Base-by-base conservation (phyloP, 2,329 filamentous ascomycete genomes). In the Aureobasidium sp. region DNA sequence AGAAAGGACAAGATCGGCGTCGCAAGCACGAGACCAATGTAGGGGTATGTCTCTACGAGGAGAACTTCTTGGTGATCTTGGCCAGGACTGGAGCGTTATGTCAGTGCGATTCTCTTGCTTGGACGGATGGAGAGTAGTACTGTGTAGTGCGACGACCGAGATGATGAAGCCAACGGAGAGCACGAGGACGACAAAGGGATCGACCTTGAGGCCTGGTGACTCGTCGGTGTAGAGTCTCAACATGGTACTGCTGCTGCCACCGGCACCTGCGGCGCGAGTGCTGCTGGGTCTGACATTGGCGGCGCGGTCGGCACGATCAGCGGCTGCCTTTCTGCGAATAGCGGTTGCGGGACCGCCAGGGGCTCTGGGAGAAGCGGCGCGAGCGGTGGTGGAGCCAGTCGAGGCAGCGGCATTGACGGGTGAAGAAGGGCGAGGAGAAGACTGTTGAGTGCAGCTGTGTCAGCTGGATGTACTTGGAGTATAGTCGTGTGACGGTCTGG, bases 131-230 rank as follows among this genome's bases (percentile, higher is more conserved):
- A 56, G 27, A 17, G 34, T 82, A 90, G 70, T 86, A 97, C 94
- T 91, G 81, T 99, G 94, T 74, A 99, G 83, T 69, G 91, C 92
- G 72, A 99, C 94, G 73, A 99, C 94, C 73, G 89, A 94, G 81
- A 99, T 97, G 78, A 99, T 99, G 79, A 99, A 99, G 66, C 96
- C 94, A 71, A 99, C 85, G 72, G 91, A 96, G 70, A 99, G 83
- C 69, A 97, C 94, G 73, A 99, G 84, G 67, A 99, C 93, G 68
- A 99, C 92, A 64, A 99, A 94, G 25, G 94, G 94, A 76, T 99
- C 94, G 67, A 99, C 94, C 82, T 97, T 96, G 71, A 99, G 82
- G 66, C 94, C 94, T 63, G 94, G 94, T 67, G 90, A 96, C 82
- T 99, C 94, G 75, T 99, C 94, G 63, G 94, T 99, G 86, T 99